These are phyloP conservation scores for Acer campestre DNA, from an alignment of 345 rosid genomes.

Conservation along the genomic window DNA sequence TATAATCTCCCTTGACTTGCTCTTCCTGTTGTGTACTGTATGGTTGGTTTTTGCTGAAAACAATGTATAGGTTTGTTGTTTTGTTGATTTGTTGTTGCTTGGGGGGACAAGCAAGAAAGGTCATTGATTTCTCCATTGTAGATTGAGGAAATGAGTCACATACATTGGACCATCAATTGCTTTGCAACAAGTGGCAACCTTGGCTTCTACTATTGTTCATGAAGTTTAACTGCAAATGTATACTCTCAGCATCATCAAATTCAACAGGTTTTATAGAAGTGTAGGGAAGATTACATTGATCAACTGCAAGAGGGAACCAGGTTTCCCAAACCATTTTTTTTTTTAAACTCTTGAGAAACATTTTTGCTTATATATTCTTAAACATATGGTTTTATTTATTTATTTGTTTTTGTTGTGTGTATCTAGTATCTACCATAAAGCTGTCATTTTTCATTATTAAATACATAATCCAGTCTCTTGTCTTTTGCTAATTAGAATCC, in stretches of 20 bases:
- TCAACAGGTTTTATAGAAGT: neutral
- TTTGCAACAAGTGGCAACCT: neutral
- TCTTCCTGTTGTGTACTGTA: neutral
- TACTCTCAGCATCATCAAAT: neutral
- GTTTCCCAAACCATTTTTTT: neutral
- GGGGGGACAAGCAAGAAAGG: neutral
- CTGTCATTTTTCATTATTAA: neutral
- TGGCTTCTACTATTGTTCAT: conserved; percentile 2
- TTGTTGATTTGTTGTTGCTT: neutral
- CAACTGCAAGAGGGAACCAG: neutral
- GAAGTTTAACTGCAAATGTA: neutral
- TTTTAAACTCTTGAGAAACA: neutral
- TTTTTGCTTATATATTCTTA: neutral
- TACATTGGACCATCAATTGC: neutral
- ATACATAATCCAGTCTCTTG: neutral
- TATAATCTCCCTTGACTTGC: neutral
- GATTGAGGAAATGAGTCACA: neutral
- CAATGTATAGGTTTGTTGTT: neutral
- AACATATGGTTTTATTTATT: neutral
- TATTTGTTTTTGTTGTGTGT: neutral
- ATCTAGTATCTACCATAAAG: neutral
- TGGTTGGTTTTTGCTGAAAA: neutral
- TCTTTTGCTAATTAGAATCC: neutral
- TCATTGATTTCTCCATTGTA: neutral
- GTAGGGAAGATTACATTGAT: neutral